Evolutionary conservation across 495 filamentous ascomycete genomes (phyloP).

Genomic region (Evernia prunastri): DNA sequence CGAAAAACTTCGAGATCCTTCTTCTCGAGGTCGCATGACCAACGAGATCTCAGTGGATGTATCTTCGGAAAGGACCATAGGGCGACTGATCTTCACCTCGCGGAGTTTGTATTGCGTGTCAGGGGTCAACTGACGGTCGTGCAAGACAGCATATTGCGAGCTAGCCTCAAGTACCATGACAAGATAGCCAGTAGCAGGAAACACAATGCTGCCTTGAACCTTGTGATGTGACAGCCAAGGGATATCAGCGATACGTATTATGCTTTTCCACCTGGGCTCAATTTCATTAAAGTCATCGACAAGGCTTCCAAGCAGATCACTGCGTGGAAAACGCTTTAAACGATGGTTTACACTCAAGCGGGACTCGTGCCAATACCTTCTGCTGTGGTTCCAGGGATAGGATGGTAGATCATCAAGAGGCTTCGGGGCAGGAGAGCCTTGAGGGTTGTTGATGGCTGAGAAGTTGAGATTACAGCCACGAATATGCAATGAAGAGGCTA

Average conservation of each 20-base stretch:
- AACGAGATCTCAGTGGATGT: neutral
- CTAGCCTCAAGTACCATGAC: too few species aligned
- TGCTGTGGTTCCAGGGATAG: conserved; percentile 38
- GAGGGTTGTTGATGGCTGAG: conserved; percentile 20
- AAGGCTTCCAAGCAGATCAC: too few species aligned
- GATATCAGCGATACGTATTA: too few species aligned
- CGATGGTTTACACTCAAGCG: neutral
- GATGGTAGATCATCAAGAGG: conserved; percentile 38
- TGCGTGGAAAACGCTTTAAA: neutral
- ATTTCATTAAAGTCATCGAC: too few species aligned
- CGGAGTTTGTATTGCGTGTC: neutral
- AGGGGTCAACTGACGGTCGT: too few species aligned
- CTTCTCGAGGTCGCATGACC: neutral
- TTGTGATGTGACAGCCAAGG: too few species aligned
- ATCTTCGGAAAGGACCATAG: neutral
- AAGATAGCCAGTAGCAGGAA: too few species aligned
- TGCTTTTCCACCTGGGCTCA: too few species aligned
- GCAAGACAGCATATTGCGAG: neutral
- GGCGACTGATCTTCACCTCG: neutral
- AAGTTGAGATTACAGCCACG: conserved; percentile 32
- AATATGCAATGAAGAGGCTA: too few species aligned
- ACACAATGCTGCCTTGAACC: too few species aligned
- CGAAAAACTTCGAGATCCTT: neutral
- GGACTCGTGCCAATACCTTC: too few species aligned
- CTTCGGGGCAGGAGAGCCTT: conserved; percentile 21